These are phyloP conservation scores for Penicillium rolfsii DNA, from an alignment of 2,329 filamentous ascomycete species.

Conservation along the genomic window DNA sequence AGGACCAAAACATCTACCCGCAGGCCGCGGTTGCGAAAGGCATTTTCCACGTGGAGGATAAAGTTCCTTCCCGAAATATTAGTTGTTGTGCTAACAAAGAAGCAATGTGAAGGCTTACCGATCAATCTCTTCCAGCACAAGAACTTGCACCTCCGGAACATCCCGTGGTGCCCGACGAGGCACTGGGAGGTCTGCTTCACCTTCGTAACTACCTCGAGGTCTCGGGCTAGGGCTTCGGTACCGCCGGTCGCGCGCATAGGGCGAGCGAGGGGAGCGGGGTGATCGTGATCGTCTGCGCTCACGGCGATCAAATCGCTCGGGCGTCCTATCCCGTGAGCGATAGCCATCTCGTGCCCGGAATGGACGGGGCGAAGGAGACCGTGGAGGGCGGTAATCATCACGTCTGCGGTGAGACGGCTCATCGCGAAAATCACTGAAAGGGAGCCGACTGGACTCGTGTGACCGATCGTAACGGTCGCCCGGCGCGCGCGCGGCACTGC, in stretches of 20 bases:
- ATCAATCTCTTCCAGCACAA: constrained; percentile 76
- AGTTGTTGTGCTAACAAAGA: constrained; percentile 16
- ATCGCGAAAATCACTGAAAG: constrained; percentile 55
- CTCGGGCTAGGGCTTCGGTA: constrained; percentile 72
- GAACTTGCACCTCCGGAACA: constrained; percentile 86
- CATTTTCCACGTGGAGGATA: constrained; percentile 77
- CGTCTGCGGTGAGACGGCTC: constrained; percentile 53
- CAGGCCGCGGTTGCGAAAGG: constrained; percentile 72
- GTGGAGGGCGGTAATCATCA: constrained; percentile 66
- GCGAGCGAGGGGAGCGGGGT: constrained; percentile 41
- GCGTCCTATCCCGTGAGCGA: constrained; percentile 47
- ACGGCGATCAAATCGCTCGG: constrained; percentile 57
- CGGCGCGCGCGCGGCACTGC: constrained; percentile 36
- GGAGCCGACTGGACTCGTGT: constrained; percentile 40
- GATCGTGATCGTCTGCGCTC: constrained; percentile 70
- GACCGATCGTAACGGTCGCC: constrained; percentile 52
- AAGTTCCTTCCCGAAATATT: constrained; percentile 63
- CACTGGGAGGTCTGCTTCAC: constrained; percentile 68
- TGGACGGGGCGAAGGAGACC: constrained; percentile 62
- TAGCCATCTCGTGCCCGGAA: constrained; percentile 69
- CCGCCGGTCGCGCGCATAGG: constrained; percentile 64
- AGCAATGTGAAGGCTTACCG: constrained; percentile 41
- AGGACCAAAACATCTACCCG: constrained; percentile 79
- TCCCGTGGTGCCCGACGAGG: constrained; percentile 73
- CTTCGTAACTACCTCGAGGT: constrained; percentile 56